Evolutionary conservation across 1,284 basidiomycete genomes (phyloP).

Genomic region (Cutaneotrichosporon spelunceum): DNA sequence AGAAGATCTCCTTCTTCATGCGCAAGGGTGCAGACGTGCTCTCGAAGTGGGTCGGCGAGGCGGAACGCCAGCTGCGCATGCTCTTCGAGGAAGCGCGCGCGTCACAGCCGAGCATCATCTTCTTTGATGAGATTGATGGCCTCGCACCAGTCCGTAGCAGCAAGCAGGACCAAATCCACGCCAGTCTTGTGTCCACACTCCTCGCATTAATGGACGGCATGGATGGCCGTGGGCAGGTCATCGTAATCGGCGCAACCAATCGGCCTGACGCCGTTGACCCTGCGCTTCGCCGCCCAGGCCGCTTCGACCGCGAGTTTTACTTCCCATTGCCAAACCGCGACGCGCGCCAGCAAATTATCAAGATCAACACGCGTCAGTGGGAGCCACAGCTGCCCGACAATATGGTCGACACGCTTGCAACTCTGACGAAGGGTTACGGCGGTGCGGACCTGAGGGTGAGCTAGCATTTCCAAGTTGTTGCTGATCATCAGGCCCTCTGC

Average conservation of each 20-base stretch:
- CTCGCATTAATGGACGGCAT: constrained; percentile 99
- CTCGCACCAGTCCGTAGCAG: constrained; percentile 95
- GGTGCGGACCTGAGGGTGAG: constrained; percentile 90
- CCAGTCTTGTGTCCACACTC: constrained; percentile 92
- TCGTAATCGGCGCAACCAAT: constrained; percentile 99
- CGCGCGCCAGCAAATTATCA: constrained; percentile 82
- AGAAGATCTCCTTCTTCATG: constrained; percentile 98
- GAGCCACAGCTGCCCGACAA: constrained; percentile 69
- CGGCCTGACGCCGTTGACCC: constrained; percentile 96
- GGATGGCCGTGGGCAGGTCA: constrained; percentile 93
- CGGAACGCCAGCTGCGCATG: constrained; percentile 90
- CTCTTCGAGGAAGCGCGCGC: constrained; percentile 94
- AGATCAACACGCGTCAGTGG: constrained; percentile 91
- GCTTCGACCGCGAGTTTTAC: constrained; percentile 98
- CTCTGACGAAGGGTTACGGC: constrained; percentile 94
- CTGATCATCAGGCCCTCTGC: constrained; percentile 68
- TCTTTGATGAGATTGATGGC: constrained; percentile 99
- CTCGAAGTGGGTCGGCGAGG: constrained; percentile 99
- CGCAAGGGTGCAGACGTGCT: constrained; percentile 97
- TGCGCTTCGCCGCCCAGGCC: constrained; percentile 85
- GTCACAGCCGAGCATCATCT: constrained; percentile 94
- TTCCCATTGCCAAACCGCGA: constrained; percentile 84
- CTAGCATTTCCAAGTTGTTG: constrained; percentile 21
- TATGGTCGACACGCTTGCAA: constrained; percentile 70
- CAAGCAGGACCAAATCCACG: constrained; percentile 99